These are phyloP conservation scores for Mycotypha africana DNA, from an alignment of 371 early-diverging fungal genomes.

Conservation along the genomic window DNA sequence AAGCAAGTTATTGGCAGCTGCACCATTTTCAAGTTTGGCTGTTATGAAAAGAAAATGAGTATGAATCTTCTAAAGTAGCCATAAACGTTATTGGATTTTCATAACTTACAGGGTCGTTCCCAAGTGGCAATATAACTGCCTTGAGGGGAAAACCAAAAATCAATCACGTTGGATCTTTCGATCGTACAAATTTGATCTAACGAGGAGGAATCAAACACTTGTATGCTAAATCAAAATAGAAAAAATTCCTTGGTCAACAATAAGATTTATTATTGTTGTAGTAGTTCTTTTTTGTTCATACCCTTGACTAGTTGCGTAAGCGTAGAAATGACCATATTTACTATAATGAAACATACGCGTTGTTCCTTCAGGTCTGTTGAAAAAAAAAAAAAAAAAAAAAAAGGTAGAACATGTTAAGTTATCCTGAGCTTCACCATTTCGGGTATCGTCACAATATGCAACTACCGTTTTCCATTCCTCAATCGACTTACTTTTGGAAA, in stretches of 20 bases:
- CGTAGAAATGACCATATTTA: slow-evolving; percentile 74
- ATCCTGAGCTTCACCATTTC: not conserved
- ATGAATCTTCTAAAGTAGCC: too few relatives aligned
- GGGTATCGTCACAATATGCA: not conserved
- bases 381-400: not conserved
- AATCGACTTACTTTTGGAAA: slow-evolving; percentile 48
- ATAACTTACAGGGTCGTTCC: slow-evolving; percentile 75
- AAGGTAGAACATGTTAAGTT: too few relatives aligned
- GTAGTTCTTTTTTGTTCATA: slow-evolving; percentile 16
- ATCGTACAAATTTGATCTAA: slow-evolving; percentile 62
- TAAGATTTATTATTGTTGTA: not conserved
- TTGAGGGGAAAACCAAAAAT: slow-evolving; percentile 87
- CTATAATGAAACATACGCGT: slow-evolving; percentile 75
- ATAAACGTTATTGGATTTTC: not conserved
- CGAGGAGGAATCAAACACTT: slow-evolving; percentile 67
- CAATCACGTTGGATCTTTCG: slow-evolving; percentile 62
- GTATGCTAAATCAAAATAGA: slow-evolving; percentile 43
- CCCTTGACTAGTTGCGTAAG: slow-evolving; percentile 70
- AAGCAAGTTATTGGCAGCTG: slow-evolving; percentile 66
- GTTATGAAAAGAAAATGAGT: not conserved
- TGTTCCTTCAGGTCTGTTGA: slow-evolving; percentile 52
- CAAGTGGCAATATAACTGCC: slow-evolving; percentile 87
- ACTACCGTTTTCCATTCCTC: too few relatives aligned
- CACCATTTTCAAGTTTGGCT: slow-evolving; percentile 70
- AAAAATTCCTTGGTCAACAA: not conserved